phyloP scores from a whole-genome alignment of 768 basidiomycete species.

The Wakefieldia striispora region DNA sequence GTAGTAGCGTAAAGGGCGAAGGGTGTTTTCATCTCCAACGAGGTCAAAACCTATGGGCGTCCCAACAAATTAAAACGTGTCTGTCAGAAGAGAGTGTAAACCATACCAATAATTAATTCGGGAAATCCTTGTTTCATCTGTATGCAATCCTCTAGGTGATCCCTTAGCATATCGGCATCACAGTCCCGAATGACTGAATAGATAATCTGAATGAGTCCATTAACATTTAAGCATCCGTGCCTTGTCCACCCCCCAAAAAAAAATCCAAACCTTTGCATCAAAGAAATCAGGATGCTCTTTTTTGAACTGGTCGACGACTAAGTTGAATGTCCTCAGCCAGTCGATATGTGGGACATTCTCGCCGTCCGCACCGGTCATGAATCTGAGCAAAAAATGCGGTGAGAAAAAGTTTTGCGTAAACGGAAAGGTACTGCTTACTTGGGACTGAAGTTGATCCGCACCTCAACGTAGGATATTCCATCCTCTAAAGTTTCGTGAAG shows the following conservation, averaged over 20 bases:
- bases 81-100: neutral
- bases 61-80: neutral
- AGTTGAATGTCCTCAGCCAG: conserved; percentile 54
- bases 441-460: conserved; percentile 59
- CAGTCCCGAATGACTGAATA: conserved; percentile 62
- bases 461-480: conserved; percentile 70
- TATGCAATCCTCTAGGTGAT: conserved; percentile 75
- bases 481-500: conserved; percentile 62
- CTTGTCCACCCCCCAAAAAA: neutral
- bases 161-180: conserved; percentile 53
- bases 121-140: conserved; percentile 72
- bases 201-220: conserved; percentile 50
- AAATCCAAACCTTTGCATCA: conserved; percentile 53
- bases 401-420: neutral
- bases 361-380: conserved; percentile 57
- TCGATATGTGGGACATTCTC: conserved; percentile 56
- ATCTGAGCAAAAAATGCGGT: conserved; percentile 33
- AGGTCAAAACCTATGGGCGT: conserved; percentile 66
- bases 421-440: conserved; percentile 39
- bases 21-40: conserved; percentile 69
- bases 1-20: conserved; percentile 62
- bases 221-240: neutral
- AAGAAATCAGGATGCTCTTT: conserved; percentile 59
- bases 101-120: conserved; percentile 61
- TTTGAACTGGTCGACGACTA: conserved; percentile 53